Conservation (phyloP, 805 yeast species). For the Ogataea haglerorum region DNA sequence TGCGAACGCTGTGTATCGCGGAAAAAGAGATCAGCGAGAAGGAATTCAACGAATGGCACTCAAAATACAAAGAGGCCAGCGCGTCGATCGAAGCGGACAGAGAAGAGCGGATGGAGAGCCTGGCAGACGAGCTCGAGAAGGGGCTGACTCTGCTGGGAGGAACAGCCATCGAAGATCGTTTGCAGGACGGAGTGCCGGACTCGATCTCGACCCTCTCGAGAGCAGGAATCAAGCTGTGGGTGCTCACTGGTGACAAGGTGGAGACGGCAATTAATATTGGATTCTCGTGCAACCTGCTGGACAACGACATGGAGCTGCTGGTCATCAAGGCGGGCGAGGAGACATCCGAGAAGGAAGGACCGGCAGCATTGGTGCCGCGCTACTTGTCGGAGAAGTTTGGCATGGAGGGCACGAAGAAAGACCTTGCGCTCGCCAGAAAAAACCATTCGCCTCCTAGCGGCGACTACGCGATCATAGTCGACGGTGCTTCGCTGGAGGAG, state of each 20-base stretch:
- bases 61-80: slow-evolving; percentile 54
- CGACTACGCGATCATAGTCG: slow-evolving; percentile 60
- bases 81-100: slow-evolving; percentile 52
- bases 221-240: slow-evolving; percentile 83
- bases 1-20: slow-evolving; percentile 73
- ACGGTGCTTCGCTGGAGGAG: slow-evolving; percentile 59
- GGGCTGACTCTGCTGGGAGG: slow-evolving; percentile 63
- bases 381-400: slow-evolving; percentile 48
- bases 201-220: slow-evolving; percentile 60
- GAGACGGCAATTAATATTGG: slow-evolving; percentile 86
- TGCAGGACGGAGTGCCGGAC: slow-evolving; percentile 77
- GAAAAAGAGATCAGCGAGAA: slow-evolving; percentile 44
- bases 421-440: slow-evolving; percentile 46
- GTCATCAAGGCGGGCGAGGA: slow-evolving; percentile 46
- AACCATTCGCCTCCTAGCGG: slow-evolving; percentile 66
- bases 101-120: slow-evolving; percentile 51
- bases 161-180: slow-evolving; percentile 77
- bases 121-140: slow-evolving; percentile 58
- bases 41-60: slow-evolving; percentile 53
- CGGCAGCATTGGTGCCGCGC: slow-evolving; percentile 36
- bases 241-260: slow-evolving; percentile 76
- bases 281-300: slow-evolving; percentile 69
- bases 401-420: slow-evolving; percentile 40
- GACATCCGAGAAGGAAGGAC: slow-evolving; percentile 19
- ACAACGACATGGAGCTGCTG: slow-evolving; percentile 63